Evolutionary conservation across 345 rosid genomes (phyloP), one percentile per base, ranked within the genome.

Genomic region (Arabidopsis arenosa): DNA sequence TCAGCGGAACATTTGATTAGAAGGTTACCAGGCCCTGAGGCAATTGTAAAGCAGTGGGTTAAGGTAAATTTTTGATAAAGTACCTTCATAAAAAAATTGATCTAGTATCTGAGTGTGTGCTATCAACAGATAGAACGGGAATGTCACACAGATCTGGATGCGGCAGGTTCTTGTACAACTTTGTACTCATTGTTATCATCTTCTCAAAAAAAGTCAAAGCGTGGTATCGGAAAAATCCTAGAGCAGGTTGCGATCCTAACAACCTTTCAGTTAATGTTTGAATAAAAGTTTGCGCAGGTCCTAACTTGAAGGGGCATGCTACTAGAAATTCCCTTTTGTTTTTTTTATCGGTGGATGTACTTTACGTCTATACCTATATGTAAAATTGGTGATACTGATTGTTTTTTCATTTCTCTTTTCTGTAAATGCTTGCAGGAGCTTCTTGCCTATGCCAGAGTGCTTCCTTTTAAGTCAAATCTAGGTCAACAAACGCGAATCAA

Each of bases 1-100:
- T 61, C 72, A 71, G 95, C 87, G 82, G 87, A 77, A 73, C 75
- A 70, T 63, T 75, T 82, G 81, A 82, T 86, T 57, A 79, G 60
- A 63, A 63, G 39, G 75, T 62, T 89, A 73, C 85, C 90, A 47
- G 85, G 82, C 84, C 99, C 93, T 21, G 75, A 70, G 73, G 76
- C 88, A 72, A 68, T 92, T 85, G 90, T 94, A 76, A 86, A 87
- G 80, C 90, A 86, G 54, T 94, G 99, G 99, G 96, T 86, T 76
- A 94, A 92, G 99, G 99, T 90, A 85, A 71, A 68, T 41, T 66
- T 80, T 65, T 64, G 7, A 73, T 61, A 32, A 54, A 33, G 14
- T 63, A 36, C 39, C 52, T 51, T 56, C 36, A 36, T 1, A 0
- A n/a, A 5, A 6, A n/a, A 14, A n/a, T 60, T 74, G 56, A 75